Evolutionary conservation across 805 yeast species (phyloP), one percentile per base, ranked within the genome.

Genomic region (Dipodascus geniculatus): DNA sequence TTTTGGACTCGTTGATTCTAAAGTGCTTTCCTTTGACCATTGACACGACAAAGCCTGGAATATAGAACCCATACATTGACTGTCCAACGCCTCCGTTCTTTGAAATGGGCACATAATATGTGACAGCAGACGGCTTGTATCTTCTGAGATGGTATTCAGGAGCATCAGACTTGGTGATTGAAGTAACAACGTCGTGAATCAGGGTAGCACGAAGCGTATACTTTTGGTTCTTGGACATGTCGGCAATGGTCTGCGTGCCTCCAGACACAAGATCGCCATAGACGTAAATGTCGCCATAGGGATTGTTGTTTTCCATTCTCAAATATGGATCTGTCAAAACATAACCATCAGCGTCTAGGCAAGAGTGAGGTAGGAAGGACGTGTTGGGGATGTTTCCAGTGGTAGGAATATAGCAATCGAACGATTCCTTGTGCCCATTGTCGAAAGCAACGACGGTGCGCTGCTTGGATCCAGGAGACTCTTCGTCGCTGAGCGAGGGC

Each of bases 71-170:
- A 44, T 38, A 53, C 47, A 57, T 16, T 9, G 44, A 38, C 2
- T 42, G 49, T n/a, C 62, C 63, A 19, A 60, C 56, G 2, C 62
- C 61, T 19, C 61, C 61, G 14, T 42, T 44, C 14, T 35, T 23
- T 2, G 59, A 55, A 23, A 59, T 52, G n/a, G 62, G 58, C 11
- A 58, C 56, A 56, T 54, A 14, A 48, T 22, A 11, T 48, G 33
- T 4, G 47, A 19, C 4, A 48, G 47, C n/a, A 47, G 42, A 17
- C 23, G 44, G 42, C 20, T 22, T 48, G 35, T 55, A 53, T 16
- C 52, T 42, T 11, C 14, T 51, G 14, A 54, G 44, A 1, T 51
- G 22, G 31, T 49, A 17, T 23, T 42, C 3, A 17, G 38, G 2
- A 33, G 9, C 20, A 38, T n/a, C 44, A 38, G 44, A 4, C 44